A percentile compares a stretch with the other conserved stretches of the same genome.
These are phyloP conservation scores for Neopestalotiopsis clavispora DNA, from an alignment of 2,329 filamentous ascomycete genomes.

Conservation along the genomic window DNA sequence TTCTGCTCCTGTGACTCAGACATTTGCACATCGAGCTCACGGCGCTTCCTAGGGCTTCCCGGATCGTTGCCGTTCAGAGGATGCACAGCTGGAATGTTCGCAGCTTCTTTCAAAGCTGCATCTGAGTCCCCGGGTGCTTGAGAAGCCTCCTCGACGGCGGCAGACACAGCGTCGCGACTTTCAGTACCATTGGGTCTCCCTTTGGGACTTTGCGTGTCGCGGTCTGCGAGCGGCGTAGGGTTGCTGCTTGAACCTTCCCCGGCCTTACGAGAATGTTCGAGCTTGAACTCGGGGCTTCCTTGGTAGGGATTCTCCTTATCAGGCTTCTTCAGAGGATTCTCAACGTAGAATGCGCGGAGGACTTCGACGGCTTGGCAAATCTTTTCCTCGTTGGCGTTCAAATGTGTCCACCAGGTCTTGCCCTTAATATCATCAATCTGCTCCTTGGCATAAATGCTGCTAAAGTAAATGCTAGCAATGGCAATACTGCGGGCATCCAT, in stretches of 20 bases:
- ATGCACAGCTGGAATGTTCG: conserved; percentile 34
- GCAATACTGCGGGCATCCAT: conserved; percentile 82
- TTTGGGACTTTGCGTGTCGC: conserved; percentile 54
- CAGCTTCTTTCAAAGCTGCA: conserved; percentile 34
- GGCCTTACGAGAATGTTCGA: conserved; percentile 60
- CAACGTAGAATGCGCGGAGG: conserved; percentile 71
- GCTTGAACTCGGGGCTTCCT: conserved; percentile 58
- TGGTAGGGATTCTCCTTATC: conserved; percentile 53
- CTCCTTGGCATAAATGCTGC: conserved; percentile 74
- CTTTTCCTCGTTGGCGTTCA: conserved; percentile 73
- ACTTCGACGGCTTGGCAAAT: conserved; percentile 76
- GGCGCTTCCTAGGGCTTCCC: conserved; percentile 48
- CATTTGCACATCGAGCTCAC: conserved; percentile 41
- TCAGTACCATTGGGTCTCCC: conserved; percentile 43
- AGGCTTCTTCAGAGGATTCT: conserved; percentile 65
- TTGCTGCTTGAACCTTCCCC: conserved; percentile 54
- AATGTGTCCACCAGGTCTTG: conserved; percentile 84
- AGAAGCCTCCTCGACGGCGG: conserved; percentile 39
- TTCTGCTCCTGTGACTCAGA: conserved; percentile 46
- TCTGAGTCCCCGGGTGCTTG: conserved; percentile 39
- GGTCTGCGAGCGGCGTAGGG: conserved; percentile 53
- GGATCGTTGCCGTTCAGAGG: conserved; percentile 35
- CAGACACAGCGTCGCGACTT: conserved; percentile 35
- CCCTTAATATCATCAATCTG: conserved; percentile 79
- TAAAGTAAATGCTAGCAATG: conserved; percentile 85